These are phyloP conservation scores for Viridothelium virens DNA, from an alignment of 495 filamentous ascomycete genomes.

Conservation along the genomic window DNA sequence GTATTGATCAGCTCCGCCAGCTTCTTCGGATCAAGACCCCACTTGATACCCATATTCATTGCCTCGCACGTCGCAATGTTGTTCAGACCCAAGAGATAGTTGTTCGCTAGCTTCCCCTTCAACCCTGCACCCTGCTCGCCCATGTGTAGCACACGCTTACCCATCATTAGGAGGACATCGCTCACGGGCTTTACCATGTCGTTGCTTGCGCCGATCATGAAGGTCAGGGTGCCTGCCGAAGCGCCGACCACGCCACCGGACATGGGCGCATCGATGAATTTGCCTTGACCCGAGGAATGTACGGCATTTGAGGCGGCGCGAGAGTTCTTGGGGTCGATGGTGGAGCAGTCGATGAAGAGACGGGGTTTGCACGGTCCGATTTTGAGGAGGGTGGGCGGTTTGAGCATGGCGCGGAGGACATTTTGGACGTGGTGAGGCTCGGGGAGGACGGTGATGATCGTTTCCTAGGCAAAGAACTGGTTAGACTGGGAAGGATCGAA, in stretches of 20 bases:
- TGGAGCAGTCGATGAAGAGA: constrained; percentile 28
- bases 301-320: constrained; percentile 16
- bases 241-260: constrained; percentile 44
- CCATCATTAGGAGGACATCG: constrained; percentile 66
- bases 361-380: constrained; percentile 24
- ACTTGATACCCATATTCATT: constrained; percentile 81
- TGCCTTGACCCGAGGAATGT: constrained; percentile 18
- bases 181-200: constrained; percentile 52
- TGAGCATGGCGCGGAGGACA: constrained; percentile 28
- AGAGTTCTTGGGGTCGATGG: constrained; percentile 25
- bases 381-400: constrained; percentile 30
- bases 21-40: constrained; percentile 73
- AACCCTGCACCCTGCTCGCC: constrained; percentile 74
- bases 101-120: constrained; percentile 83
- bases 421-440: constrained; percentile 29
- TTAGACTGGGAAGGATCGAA: neutral
- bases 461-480: constrained; percentile 18
- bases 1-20: constrained; percentile 76
- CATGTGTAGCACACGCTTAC: constrained; percentile 70
- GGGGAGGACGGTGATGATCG: constrained; percentile 28
- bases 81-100: constrained; percentile 84
- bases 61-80: constrained; percentile 90
- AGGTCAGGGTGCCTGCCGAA: constrained; percentile 41
- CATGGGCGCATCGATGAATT: constrained; percentile 34
- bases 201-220: constrained; percentile 70